Base-by-base conservation (phyloP, 2,329 filamentous ascomycete genomes). In the Pseudophaeomoniella oleicola region DNA sequence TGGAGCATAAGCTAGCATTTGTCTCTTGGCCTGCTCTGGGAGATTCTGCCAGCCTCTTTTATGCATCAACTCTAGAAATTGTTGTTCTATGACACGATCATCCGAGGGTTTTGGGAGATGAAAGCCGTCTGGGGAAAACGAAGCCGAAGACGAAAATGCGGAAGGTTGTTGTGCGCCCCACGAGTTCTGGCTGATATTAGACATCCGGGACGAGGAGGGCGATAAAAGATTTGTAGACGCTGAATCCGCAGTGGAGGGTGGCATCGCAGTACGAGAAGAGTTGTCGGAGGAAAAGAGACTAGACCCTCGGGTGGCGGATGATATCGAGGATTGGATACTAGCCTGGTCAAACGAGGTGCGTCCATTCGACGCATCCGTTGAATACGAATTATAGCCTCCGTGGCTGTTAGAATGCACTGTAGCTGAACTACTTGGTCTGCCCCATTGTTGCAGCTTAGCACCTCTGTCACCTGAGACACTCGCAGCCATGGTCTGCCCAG, bases 41-140 rank as follows among this genome's bases (percentile, higher is more conserved):
- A 98, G 66, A 58, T 92, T 92, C 62, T 94, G 90, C 84, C 87
- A 96, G 45, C 88, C 90, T 62, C 90, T 76, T 62, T 94, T 94
- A 52, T 93, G 83, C 90, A 98, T 96, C 45, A 98, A 65, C 36
- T 85, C 79, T 50, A 87, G 68, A 52, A 96, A 96, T 66, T 94
- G 83, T 52, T 87, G 78, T 54, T 96, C 85, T 32, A 94, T 81
- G 11, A 93, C 64, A 40, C 77, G 73, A 52, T 92, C 85, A 55
- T 92, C 82, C 37, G 77, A 71, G 12, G 85, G 85, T 48, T 81
- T 75, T 33, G 76, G 71, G 36, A 90, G 72, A 43, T 76, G 54
- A 47, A 72, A 69, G n/a, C 65, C 66, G 15, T 71, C 67, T 3
- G 66, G 64, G 2, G 57, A 56, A 45, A 71, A 66, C 6, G 64